Conservation (phyloP, 257 asterid genomes). For the Fraxinus cuspidata region DNA sequence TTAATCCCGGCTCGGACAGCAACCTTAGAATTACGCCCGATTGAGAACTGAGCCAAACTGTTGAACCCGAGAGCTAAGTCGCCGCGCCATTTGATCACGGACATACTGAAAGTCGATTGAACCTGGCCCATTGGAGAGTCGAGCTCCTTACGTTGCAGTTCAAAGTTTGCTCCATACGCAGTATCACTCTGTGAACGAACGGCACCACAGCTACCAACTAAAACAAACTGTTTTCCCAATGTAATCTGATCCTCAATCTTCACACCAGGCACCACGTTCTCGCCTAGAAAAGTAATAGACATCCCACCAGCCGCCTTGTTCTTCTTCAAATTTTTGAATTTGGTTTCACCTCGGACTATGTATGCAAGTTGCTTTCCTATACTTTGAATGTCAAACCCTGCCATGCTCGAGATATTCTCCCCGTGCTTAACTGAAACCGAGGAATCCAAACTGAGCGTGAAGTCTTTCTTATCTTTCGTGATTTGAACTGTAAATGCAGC, state of each 20-base stretch:
- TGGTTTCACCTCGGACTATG: slow-evolving; percentile 77
- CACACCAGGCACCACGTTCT: slow-evolving; percentile 74
- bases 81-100: slow-evolving; percentile 87
- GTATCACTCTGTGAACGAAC: slow-evolving; percentile 69
- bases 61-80: slow-evolving; percentile 86
- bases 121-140: slow-evolving; percentile 93
- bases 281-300: slow-evolving; percentile 76
- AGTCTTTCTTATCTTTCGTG: slow-evolving; percentile 92
- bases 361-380: slow-evolving; percentile 93
- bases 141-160: slow-evolving; percentile 74
- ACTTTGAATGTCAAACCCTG: slow-evolving; percentile 84
- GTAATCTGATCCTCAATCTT: slow-evolving; percentile 80
- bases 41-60: slow-evolving; percentile 60
- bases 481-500: slow-evolving; percentile 70
- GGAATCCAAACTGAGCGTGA: slow-evolving; percentile 79
- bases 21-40: slow-evolving; percentile 81
- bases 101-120: slow-evolving; percentile 76
- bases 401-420: slow-evolving; percentile 74
- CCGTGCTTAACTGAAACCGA: slow-evolving; percentile 71
- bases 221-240: slow-evolving; percentile 61
- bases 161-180: slow-evolving; percentile 90
- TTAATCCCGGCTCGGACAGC: slow-evolving; percentile 92
- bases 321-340: slow-evolving; percentile 62
- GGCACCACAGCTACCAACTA: slow-evolving; percentile 86
- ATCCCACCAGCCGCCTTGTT: slow-evolving; percentile 73